Evolutionary conservation across 805 yeast species (phyloP).

Genomic region (Myxozyma sirexii): DNA sequence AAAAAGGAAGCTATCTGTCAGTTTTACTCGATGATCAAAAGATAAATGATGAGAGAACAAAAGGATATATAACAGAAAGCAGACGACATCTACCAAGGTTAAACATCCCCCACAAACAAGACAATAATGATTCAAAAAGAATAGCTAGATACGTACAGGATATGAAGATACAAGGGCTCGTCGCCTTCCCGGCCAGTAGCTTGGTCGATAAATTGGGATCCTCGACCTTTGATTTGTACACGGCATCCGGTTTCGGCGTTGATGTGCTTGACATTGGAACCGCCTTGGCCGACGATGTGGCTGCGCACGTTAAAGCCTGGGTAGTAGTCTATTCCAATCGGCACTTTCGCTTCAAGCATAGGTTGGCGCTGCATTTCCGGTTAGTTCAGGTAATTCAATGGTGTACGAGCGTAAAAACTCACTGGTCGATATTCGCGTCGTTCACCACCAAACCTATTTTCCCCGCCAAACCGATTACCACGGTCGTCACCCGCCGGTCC

Average conservation of each 20-base stretch:
- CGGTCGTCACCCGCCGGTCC: background rate
- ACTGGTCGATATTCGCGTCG: slow-evolving; percentile 14
- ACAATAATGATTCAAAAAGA: slow-evolving; percentile 1
- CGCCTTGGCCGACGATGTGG: slow-evolving; percentile 43
- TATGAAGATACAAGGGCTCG: slow-evolving; percentile 40
- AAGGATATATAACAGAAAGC: slow-evolving; percentile 35
- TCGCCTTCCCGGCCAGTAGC: slow-evolving; percentile 41
- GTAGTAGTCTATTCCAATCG: slow-evolving; percentile 30
- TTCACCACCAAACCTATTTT: background rate
- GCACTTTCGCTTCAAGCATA: slow-evolving; percentile 37
- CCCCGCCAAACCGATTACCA: too few relatives aligned
- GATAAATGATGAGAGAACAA: background rate
- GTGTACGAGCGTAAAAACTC: too few relatives aligned
- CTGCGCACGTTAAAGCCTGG: slow-evolving; percentile 41
- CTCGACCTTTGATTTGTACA: slow-evolving; percentile 44
- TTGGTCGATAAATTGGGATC: slow-evolving; percentile 43
- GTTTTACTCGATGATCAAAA: background rate
- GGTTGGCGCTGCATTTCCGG: slow-evolving; percentile 9
- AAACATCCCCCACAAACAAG: too few relatives aligned
- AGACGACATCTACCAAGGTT: background rate
- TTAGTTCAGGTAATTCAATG: too few relatives aligned
- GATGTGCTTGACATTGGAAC: slow-evolving; percentile 45
- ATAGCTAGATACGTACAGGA: slow-evolving; percentile 29
- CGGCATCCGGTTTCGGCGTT: slow-evolving; percentile 40
- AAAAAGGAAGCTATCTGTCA: slow-evolving; percentile 11